Percentiles rank a stretch among this genome's conserved stretches.
Conservation (phyloP, 2,329 filamentous ascomycete species). For the Aureobasidium sp. region DNA sequence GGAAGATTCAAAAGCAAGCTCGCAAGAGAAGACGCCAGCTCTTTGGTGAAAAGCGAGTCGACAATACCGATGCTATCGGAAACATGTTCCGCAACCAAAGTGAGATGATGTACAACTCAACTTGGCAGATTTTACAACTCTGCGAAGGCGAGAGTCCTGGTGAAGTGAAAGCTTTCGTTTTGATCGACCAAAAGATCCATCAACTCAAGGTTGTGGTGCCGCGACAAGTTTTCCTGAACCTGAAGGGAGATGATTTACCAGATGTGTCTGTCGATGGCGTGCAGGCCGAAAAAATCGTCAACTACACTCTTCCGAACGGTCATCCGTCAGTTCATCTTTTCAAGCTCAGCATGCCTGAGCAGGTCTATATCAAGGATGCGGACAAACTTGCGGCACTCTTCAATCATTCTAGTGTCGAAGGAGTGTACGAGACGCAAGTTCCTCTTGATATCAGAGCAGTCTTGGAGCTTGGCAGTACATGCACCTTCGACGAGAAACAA, state of each 20-base stretch:
- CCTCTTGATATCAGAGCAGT: constrained; percentile 81
- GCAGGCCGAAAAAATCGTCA: constrained; percentile 86
- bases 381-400: constrained; percentile 78
- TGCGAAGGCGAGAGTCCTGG: constrained; percentile 76
- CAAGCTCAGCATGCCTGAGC: constrained; percentile 83
- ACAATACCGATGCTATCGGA: constrained; percentile 55
- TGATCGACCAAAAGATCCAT: constrained; percentile 92
- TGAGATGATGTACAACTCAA: constrained; percentile 80
- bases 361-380: constrained; percentile 75
- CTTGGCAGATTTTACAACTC: constrained; percentile 91
- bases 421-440: constrained; percentile 91
- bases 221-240: constrained; percentile 81
- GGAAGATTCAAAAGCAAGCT: constrained; percentile 94
- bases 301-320: constrained; percentile 86
- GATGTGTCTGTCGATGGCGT: constrained; percentile 82
- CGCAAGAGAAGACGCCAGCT: constrained; percentile 78
- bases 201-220: constrained; percentile 81
- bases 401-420: constrained; percentile 90
- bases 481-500: constrained; percentile 87
- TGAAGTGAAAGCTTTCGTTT: constrained; percentile 77
- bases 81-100: constrained; percentile 85
- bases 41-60: constrained; percentile 74
- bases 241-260: constrained; percentile 80
- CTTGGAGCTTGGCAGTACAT: constrained; percentile 81
- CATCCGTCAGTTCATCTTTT: constrained; percentile 92